Percentiles rank a stretch among this genome's conserved stretches.
These are phyloP conservation scores for Thinopyrum elongatum DNA, from an alignment of 176 grass and related monocot genomes.

Conservation along the genomic window DNA sequence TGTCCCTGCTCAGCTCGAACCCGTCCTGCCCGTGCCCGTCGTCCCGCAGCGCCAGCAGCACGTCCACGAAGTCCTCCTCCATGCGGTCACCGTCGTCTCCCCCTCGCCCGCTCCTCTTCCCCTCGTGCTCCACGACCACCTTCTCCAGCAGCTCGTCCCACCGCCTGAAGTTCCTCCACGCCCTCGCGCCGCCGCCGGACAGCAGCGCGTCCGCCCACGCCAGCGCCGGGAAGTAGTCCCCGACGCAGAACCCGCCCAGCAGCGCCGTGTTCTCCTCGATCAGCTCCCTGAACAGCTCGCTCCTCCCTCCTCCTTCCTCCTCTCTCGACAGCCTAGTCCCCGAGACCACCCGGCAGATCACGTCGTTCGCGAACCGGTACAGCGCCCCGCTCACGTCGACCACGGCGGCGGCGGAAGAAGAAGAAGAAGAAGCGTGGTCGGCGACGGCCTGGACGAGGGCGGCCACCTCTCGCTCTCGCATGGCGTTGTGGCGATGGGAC, in stretches of 20 bases:
- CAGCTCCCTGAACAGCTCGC: slow-evolving; percentile 51
- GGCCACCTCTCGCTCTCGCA: slow-evolving; percentile 37
- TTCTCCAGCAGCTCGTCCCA: slow-evolving; percentile 49
- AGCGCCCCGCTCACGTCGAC: slow-evolving; percentile 53
- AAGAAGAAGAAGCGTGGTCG: background rate
- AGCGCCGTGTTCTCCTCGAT: slow-evolving; percentile 49
- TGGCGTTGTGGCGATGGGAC: background rate
- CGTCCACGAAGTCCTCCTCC: slow-evolving; percentile 58
- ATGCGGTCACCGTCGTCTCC: too few relatives aligned
- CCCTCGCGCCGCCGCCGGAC: slow-evolving; percentile 22
- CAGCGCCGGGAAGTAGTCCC: slow-evolving; percentile 47
- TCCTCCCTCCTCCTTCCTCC: background rate
- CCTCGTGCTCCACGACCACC: slow-evolving; percentile 30
- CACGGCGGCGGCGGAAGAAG: background rate
- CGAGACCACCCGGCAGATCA: slow-evolving; percentile 40
- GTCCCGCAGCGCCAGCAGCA: slow-evolving; percentile 30
- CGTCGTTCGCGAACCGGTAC: slow-evolving; percentile 41
- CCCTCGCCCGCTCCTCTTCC: background rate
- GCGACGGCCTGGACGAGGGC: slow-evolving; percentile 21
- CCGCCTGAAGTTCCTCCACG: slow-evolving; percentile 15
- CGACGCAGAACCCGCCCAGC: slow-evolving; percentile 53
- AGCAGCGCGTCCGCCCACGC: slow-evolving; percentile 34
- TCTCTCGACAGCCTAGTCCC: background rate
- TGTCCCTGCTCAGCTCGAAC: slow-evolving; percentile 36
- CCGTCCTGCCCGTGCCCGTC: background rate